Evolutionary conservation across 2,329 filamentous ascomycete species (phyloP).

Genomic region (Diaporthe sp.): DNA sequence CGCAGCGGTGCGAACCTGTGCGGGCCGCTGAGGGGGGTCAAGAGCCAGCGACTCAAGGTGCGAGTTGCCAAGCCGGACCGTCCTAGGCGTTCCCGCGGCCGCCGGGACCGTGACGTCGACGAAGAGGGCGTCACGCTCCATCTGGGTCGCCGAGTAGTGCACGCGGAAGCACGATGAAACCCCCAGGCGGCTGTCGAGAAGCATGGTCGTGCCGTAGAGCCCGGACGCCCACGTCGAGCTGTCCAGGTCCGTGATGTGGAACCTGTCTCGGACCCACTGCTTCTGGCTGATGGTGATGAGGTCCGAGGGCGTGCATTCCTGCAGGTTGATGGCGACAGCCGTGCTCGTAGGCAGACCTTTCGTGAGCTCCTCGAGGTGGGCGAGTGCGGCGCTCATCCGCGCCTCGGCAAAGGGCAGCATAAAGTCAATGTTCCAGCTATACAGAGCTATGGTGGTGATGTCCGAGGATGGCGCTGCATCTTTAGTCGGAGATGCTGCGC

Average conservation of each 20-base stretch:
- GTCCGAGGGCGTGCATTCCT: constrained; percentile 65
- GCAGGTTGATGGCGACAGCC: constrained; percentile 62
- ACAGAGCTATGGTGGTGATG: constrained; percentile 47
- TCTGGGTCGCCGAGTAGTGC: too few relatives aligned
- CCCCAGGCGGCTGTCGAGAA: too few relatives aligned
- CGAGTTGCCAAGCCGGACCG: too few relatives aligned
- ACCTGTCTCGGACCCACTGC: constrained; percentile 63
- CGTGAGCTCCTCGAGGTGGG: constrained; percentile 45
- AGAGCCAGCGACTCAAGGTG: too few relatives aligned
- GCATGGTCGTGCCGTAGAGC: too few relatives aligned
- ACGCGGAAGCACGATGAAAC: too few relatives aligned
- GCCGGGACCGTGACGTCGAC: too few relatives aligned
- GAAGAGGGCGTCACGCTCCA: too few relatives aligned
- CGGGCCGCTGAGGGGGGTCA: too few relatives aligned
- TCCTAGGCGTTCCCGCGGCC: too few relatives aligned
- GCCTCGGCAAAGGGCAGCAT: constrained; percentile 50
- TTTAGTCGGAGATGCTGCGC: neutral
- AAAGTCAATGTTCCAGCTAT: constrained; percentile 56
- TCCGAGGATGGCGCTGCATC: neutral
- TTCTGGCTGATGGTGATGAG: constrained; percentile 58
- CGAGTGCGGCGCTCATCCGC: constrained; percentile 51
- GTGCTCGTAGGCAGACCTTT: constrained; percentile 22
- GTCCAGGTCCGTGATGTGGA: constrained; percentile 61
- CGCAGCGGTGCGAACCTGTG: too few relatives aligned
- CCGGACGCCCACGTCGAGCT: constrained; percentile 44